Base-by-base conservation (phyloP, 306 rosid genomes). In the Rosa rugosa region DNA sequence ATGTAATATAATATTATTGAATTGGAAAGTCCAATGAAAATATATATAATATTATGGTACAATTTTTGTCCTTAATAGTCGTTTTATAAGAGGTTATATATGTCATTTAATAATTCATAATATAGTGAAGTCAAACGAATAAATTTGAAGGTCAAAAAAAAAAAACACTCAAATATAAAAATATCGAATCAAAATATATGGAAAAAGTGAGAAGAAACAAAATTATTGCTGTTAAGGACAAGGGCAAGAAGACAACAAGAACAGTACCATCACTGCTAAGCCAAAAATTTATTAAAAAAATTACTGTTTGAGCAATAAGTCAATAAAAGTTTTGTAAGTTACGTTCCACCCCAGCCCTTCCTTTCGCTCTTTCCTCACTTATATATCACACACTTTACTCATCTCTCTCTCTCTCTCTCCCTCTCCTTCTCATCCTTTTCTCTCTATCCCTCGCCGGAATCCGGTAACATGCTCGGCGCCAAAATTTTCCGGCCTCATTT, bases 401-500 rank as follows among this genome's bases (percentile, higher is more conserved):
- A 22, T 4, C 63, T 14, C 73, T 14, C 56, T 49, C 73, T 16
- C 44, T 40, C 67, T 14, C 78, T 16, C 40, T 51, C 74, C 20
- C 69, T 25, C 66, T 49, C 31, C 31, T 14, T 18, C 36, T 42
- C 68, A 16, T 69, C 59, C 68, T 22, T 25, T 45, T 63, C 9
- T 71, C 71, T 77, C 51, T 16, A 10, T 5, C 64, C 12, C 31
- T 78, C 80, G 83, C 84, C 82, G 80, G 69, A 66, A 66, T 75
- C 79, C 82, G 83, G 85, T 84, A 66, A 74, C 40, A 86, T 84
- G 92, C 82, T 76, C 79, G 84, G 66, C 87, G 76, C 82, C 50
- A 59, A 42, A 3, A 11, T 17, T 14, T 51, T 79, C 63, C 85
- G 86, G 83, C 64, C 49, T 4, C 25, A 18, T 76, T 73, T 51